A percentile compares a stretch with the other conserved stretches of the same genome.
Conservation (phyloP, 1,284 basidiomycete species). For the Rhodotorula sp. region DNA sequence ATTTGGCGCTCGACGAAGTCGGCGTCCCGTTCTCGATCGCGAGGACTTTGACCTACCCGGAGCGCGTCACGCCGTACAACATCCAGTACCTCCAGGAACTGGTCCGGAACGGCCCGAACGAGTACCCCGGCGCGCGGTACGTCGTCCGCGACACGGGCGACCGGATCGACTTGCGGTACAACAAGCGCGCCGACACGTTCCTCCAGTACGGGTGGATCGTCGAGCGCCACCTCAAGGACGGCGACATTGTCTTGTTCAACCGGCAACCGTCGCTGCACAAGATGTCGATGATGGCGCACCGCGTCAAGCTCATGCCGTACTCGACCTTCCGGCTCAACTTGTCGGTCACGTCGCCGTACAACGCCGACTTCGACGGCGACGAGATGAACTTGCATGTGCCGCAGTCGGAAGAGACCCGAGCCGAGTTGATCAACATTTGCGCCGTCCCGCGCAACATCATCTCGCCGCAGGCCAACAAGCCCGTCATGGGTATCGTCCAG, state of each 20-base stretch:
- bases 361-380: constrained; percentile 98
- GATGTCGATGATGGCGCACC: constrained; percentile 99
- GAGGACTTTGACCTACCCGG: constrained; percentile 96
- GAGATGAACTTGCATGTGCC: constrained; percentile 99
- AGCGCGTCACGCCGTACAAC: constrained; percentile 98
- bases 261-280: constrained; percentile 98
- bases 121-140: constrained; percentile 95
- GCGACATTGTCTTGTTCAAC: constrained; percentile 96
- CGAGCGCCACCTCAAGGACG: constrained; percentile 94
- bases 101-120: constrained; percentile 93
- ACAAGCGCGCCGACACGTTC: constrained; percentile 95
- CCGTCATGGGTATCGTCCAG: constrained; percentile 99
- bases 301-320: constrained; percentile 96
- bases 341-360: constrained; percentile 84
- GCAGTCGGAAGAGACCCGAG: constrained; percentile 98
- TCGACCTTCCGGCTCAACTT: constrained; percentile 97
- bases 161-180: constrained; percentile 94
- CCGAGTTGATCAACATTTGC: constrained; percentile 94
- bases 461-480: constrained; percentile 98
- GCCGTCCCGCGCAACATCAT: constrained; percentile 99
- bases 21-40: constrained; percentile 97
- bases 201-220: constrained; percentile 99
- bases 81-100: constrained; percentile 91
- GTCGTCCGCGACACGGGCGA: constrained; percentile 98
- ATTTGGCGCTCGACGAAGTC: constrained; percentile 93